These are phyloP conservation scores for Jamesozyma gamospora DNA, from an alignment of 805 yeast genomes.

Conservation along the genomic window DNA sequence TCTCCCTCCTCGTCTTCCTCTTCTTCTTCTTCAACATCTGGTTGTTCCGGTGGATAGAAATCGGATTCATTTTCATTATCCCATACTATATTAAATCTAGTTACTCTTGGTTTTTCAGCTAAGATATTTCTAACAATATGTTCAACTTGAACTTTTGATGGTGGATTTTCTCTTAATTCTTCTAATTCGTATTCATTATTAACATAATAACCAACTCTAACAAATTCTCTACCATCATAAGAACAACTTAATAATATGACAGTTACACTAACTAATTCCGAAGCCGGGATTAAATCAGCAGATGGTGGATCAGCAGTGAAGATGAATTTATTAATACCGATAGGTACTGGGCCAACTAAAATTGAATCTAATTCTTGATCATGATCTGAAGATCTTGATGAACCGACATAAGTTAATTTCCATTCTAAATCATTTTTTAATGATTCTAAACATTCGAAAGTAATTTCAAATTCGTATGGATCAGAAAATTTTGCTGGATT, in stretches of 20 bases:
- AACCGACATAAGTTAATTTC: slow-evolving; percentile 95
- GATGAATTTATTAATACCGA: slow-evolving; percentile 87
- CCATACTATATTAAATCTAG: slow-evolving; percentile 96
- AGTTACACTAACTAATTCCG: slow-evolving; percentile 89
- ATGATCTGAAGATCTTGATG: slow-evolving; percentile 86
- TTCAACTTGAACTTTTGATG: slow-evolving; percentile 84
- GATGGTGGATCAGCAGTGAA: slow-evolving; percentile 95
- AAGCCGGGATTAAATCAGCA: slow-evolving; percentile 91
- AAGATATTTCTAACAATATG: slow-evolving; percentile 88
- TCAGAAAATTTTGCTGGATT: slow-evolving; percentile 92
- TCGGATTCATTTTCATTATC: slow-evolving; percentile 63
- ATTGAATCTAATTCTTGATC: slow-evolving; percentile 95
- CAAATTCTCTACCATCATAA: slow-evolving; percentile 88
- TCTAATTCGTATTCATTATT: slow-evolving; percentile 94
- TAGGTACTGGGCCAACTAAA: slow-evolving; percentile 98
- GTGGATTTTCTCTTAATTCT: slow-evolving; percentile 88
- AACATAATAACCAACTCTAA: slow-evolving; percentile 94
- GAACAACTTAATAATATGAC: slow-evolving; percentile 89
- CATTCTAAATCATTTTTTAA: slow-evolving; percentile 81
- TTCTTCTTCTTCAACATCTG: slow-evolving; percentile 51
- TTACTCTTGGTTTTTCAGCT: slow-evolving; percentile 96
- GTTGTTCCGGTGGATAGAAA: slow-evolving; percentile 71
- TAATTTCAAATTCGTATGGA: slow-evolving; percentile 92
- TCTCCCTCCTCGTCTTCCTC: slow-evolving; percentile 58
- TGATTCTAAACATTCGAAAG: slow-evolving; percentile 93